Evolutionary conservation across 2,329 filamentous ascomycete genomes (phyloP), one percentile per base, ranked within the genome.

Genomic region (Endocalyx cinctus): DNA sequence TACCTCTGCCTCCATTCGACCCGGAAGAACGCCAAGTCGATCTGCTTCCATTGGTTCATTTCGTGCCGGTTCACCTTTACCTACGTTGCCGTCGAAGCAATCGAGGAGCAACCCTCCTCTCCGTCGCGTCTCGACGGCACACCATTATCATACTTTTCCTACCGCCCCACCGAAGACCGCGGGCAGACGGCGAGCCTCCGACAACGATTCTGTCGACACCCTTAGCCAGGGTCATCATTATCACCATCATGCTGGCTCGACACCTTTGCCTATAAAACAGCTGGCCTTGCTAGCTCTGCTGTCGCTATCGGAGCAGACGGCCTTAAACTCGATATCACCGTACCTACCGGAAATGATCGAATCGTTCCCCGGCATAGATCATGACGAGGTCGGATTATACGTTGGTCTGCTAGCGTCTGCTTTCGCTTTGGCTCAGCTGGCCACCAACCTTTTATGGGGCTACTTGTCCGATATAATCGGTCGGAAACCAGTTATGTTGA

Each of bases 331-430:
- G 15, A 96, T 98, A 52, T 85, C 84, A 10, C 92, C 92, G 1
- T 98, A 98, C 59, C 76, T 98, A 2, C 92, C 92, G 1, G 78
- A 88, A 48, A 97, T 98, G 90, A 82, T 89, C 2, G 77, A 79
- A 15, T 80, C 79, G 1, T 97, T 97, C 56, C 84, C 87, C 2
- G 86, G 86, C 41, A 82, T 96, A 14, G 74, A 83, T 14, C 62
- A 72, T 2, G 70, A 69, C 5, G 69, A 88, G 48, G 82, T 84
- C 19, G 92, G 90, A 1, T 57, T 97, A 26, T 97, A 94, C 55
- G 88, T 97, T 1, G 92, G 92, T 11, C 70, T 88, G 29, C 82
- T 97, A 29, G 92, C 90, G 1, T 95, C 87, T 6, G 77, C 86
- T 0, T 98, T 98, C 58, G 92, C 92, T 4, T 65, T 95, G 38